phyloP scores from a whole-genome alignment of 1,139 yeast species.

The Yarrowia galli region DNA sequence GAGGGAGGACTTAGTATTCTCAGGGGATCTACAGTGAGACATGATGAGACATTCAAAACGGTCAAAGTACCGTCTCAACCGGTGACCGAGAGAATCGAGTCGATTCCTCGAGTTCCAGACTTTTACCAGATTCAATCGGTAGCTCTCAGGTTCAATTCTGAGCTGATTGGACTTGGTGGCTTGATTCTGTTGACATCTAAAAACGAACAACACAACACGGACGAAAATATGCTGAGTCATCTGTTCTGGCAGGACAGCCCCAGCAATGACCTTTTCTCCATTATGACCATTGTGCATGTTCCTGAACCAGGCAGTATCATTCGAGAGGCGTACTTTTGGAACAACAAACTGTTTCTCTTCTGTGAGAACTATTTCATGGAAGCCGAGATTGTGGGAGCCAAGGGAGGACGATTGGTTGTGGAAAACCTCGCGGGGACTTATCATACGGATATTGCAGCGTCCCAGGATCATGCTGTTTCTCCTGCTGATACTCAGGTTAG shows the following conservation, averaged over 20 bases:
- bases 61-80: constrained; percentile 1
- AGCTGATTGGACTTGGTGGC: not conserved
- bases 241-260: not conserved
- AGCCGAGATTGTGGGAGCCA: constrained; percentile 18
- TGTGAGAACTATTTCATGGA: constrained; percentile 14
- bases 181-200: not conserved
- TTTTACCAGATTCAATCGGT: not conserved
- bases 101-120: not conserved
- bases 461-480: constrained; percentile 25
- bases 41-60: not conserved
- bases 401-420: not conserved
- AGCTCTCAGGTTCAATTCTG: constrained; percentile 7
- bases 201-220: not conserved
- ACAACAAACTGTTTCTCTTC: constrained; percentile 19
- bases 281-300: constrained; percentile 3
- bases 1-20: constrained; percentile 21
- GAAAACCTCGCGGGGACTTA: constrained; percentile 8
- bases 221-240: constrained; percentile 20
- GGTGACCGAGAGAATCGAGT: not conserved
- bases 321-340: constrained; percentile 23
- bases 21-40: not conserved
- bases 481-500: constrained; percentile 11
- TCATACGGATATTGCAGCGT: constrained; percentile 21
- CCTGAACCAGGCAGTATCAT: not conserved
- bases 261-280: not conserved